These are phyloP conservation scores for Flammula alnicola DNA, from an alignment of 1,284 basidiomycete genomes.

Conservation along the genomic window DNA sequence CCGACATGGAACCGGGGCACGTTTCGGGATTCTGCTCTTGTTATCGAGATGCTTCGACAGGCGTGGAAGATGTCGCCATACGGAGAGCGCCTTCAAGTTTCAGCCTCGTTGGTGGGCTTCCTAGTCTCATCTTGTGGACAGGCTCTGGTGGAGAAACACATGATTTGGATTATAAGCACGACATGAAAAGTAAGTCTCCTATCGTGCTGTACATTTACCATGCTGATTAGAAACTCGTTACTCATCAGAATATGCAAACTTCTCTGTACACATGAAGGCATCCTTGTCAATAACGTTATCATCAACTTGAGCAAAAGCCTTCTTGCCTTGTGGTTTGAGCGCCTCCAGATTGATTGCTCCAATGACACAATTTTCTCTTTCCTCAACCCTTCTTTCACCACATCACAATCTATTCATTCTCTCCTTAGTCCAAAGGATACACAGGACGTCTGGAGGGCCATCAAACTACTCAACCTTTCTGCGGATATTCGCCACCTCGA, in stretches of 20 bases:
- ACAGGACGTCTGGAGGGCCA: constrained; percentile 26
- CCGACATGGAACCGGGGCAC: constrained; percentile 24
- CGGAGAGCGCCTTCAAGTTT: constrained; percentile 26
- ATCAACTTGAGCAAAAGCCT: constrained; percentile 30
- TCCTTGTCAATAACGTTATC: constrained; percentile 19
- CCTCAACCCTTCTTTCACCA: constrained; percentile 11
- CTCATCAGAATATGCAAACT: constrained; percentile 18
- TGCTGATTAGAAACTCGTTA: not conserved
- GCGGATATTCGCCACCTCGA: constrained; percentile 26
- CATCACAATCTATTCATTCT: constrained; percentile 20
- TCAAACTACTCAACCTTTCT: constrained; percentile 23
- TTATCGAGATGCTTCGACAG: constrained; percentile 20
- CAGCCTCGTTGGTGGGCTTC: constrained; percentile 8
- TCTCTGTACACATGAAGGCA: constrained; percentile 20
- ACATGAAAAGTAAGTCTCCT: constrained; percentile 16
- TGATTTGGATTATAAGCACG: constrained; percentile 24
- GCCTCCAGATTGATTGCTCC: constrained; percentile 26
- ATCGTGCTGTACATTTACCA: not conserved
- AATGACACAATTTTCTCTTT: constrained; percentile 16
- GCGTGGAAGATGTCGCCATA: constrained; percentile 29
- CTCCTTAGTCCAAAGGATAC: constrained; percentile 29
- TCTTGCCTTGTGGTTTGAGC: constrained; percentile 26
- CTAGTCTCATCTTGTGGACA: constrained; percentile 17
- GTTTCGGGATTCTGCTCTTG: constrained; percentile 10
- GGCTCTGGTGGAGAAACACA: constrained; percentile 14